Conservation (phyloP, 768 basidiomycete genomes). For the Trametopsis cervina region DNA sequence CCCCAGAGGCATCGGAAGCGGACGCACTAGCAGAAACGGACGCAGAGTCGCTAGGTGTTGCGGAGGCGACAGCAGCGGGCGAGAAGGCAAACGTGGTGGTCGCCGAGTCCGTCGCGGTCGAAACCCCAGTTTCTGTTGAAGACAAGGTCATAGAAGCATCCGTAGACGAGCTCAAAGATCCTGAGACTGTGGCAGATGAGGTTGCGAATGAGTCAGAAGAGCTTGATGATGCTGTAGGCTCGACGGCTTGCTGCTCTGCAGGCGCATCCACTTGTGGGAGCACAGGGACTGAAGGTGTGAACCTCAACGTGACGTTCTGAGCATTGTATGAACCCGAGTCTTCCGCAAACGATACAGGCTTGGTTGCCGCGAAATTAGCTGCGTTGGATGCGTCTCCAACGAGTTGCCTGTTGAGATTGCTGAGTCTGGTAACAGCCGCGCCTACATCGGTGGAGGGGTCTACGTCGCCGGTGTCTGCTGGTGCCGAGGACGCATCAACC, state of each 20-base stretch:
- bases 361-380: conserved; percentile 7
- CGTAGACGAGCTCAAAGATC: not conserved
- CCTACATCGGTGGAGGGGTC: conserved; percentile 16
- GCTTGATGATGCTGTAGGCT: not conserved
- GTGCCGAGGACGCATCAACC: conserved; percentile 3
- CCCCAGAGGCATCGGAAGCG: not conserved
- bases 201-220: not conserved
- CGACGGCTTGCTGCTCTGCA: not conserved
- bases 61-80: conserved; percentile 1
- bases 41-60: not conserved
- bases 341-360: conserved; percentile 11
- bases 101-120: not conserved
- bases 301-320: conserved; percentile 48
- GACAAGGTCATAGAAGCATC: conserved; percentile 1
- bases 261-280: conserved; percentile 7
- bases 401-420: conserved; percentile 13
- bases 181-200: not conserved
- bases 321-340: conserved; percentile 16
- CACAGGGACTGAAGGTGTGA: conserved; percentile 34
- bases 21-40: not conserved
- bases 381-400: conserved; percentile 17
- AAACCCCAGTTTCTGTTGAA: conserved; percentile 1
- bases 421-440: conserved; percentile 15
- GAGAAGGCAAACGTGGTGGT: conserved; percentile 1
- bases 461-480: conserved; percentile 11